These are phyloP conservation scores for Dipteronia sinensis DNA, from an alignment of 345 rosid genomes.

Conservation along the genomic window DNA sequence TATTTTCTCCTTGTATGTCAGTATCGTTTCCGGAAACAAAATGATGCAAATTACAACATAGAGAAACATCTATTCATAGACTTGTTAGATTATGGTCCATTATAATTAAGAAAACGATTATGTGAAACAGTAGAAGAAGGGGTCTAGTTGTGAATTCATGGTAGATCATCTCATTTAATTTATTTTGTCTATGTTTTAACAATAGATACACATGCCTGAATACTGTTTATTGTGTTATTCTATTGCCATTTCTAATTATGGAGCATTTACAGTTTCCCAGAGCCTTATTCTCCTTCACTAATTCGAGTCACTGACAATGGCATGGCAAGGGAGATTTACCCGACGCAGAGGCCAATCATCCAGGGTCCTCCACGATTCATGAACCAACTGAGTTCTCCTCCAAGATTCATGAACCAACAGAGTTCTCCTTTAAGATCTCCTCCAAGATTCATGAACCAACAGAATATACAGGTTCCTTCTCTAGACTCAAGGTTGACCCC, in stretches of 20 bases:
- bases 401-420: not conserved
- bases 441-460: slow-evolving; percentile 2
- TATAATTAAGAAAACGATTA: not conserved
- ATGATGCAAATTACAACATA: not conserved
- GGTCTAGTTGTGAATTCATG: not conserved
- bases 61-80: not conserved
- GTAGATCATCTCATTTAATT: not conserved
- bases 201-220: no score
- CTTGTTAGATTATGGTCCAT: not conserved
- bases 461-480: slow-evolving; percentile 6
- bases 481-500: slow-evolving; percentile 26
- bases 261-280: slow-evolving; percentile 4
- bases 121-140: not conserved
- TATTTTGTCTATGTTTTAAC: no score
- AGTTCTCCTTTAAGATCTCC: not conserved
- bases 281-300: not conserved
- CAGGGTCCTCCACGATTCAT: not conserved
- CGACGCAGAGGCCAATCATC: slow-evolving; percentile 6
- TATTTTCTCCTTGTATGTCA: not conserved
- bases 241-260: not conserved
- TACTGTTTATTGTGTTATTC: no score
- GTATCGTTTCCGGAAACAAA: not conserved
- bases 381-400: slow-evolving; percentile 9
- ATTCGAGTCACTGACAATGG: slow-evolving; percentile 7
- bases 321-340: slow-evolving; percentile 2